These are phyloP conservation scores for Cenchrus americanus DNA, from an alignment of 176 grass and related monocot genomes.

Conservation along the genomic window DNA sequence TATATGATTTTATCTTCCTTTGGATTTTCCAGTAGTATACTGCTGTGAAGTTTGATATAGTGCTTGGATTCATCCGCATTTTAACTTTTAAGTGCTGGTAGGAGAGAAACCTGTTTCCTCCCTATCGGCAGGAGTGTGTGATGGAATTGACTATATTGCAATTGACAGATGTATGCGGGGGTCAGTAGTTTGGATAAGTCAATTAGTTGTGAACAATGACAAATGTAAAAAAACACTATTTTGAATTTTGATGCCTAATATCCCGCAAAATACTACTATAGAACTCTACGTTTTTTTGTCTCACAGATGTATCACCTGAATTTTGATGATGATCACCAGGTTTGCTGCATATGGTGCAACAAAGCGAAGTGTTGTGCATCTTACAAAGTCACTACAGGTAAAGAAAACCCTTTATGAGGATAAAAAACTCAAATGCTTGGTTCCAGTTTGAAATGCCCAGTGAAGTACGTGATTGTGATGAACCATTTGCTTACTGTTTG, in stretches of 20 bases:
- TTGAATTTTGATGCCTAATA: conserved; percentile 28
- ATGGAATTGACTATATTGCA: conserved; percentile 3
- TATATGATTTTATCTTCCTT: conserved; percentile 16
- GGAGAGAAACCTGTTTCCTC: neutral
- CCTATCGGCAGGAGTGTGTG: neutral
- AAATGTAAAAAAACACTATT: conserved; percentile 39
- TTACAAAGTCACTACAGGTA: conserved; percentile 98
- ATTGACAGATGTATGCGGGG: neutral
- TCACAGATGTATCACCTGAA: conserved; percentile 10
- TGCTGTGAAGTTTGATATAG: conserved; percentile 6
- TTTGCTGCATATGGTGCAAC: conserved; percentile 98
- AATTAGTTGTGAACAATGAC: conserved; percentile 10
- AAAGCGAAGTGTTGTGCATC: conserved; percentile 90
- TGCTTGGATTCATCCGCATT: neutral
- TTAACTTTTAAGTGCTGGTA: conserved; percentile 1
- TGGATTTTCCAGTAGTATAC: conserved; percentile 3
- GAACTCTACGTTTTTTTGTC: conserved; percentile 8
- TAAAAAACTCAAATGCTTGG: conserved; percentile 27
- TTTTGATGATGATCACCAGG: conserved; percentile 51
- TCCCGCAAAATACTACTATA: neutral
- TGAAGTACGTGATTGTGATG: conserved; percentile 12
- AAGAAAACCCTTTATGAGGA: neutral
- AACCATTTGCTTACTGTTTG: neutral
- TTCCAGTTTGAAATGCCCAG: conserved; percentile 15
- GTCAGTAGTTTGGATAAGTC: conserved; percentile 29